Conservation (phyloP, 192 early-diverging fungal genomes). For the Martensiomyces pterosporus region DNA sequence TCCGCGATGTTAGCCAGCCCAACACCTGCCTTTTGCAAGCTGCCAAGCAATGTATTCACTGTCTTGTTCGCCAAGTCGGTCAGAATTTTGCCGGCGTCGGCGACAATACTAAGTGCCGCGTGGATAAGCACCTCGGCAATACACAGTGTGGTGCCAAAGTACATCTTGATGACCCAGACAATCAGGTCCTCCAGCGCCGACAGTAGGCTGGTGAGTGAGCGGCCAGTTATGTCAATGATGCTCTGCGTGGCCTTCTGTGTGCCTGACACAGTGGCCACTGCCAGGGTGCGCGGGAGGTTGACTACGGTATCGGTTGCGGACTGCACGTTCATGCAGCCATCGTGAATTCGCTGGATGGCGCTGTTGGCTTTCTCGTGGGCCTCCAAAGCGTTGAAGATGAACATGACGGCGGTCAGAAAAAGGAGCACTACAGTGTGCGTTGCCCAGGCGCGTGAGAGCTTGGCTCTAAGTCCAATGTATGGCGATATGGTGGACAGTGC, state of each 20-base stretch:
- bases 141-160: conserved; percentile 41
- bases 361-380: conserved; percentile 12
- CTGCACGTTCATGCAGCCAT: conserved; percentile 16
- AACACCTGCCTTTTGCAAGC: conserved; percentile 20
- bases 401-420: conserved; percentile 24
- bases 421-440: conserved; percentile 33
- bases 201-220: conserved; percentile 19
- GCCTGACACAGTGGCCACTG: conserved; percentile 18
- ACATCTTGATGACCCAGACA: conserved; percentile 31
- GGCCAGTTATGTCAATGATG: conserved; percentile 8
- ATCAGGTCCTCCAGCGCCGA: conserved; percentile 25
- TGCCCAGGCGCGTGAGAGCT: conserved; percentile 32
- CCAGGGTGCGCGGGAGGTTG: conserved; percentile 26
- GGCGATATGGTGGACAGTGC: conserved; percentile 5
- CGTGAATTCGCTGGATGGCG: background rate
- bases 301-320: conserved; percentile 13
- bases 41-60: conserved; percentile 18
- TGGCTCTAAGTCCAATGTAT: conserved; percentile 36
- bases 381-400: conserved; percentile 12
- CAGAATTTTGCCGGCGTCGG: conserved; percentile 18
- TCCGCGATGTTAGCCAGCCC: conserved; percentile 13
- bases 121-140: conserved; percentile 41
- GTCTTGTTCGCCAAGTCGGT: conserved; percentile 29
- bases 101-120: conserved; percentile 22
- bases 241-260: conserved; percentile 7